Evolutionary conservation across 2,329 filamentous ascomycete species (phyloP), one percentile per base, ranked within the genome.

Genomic region (Cladobotryum protrusum): DNA sequence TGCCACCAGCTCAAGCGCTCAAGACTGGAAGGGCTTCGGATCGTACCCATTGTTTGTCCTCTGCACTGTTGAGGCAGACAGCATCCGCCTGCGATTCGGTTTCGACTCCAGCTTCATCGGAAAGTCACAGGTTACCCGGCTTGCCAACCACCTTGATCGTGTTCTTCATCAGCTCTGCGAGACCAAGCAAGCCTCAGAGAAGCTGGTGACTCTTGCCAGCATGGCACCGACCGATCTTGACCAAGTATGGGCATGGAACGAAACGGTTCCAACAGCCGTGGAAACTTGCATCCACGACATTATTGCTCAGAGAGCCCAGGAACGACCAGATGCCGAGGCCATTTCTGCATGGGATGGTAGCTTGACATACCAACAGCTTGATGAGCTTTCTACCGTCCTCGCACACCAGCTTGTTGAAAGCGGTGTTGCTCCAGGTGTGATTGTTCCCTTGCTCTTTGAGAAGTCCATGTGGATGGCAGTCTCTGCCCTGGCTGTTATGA

Each of bases 401-500:
- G 50, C 50, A 12, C 24, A 29, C 6, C 24, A 29, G 24, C 24
- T 29, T 8, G 24, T 29, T 8, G 24, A 29, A 29, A 29, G 17
- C 12, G 47, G 50, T 14, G 43, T 47, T 39, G 32, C 24, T n/a
- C 24, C 33, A 39, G 17, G 59, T 3, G 53, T 54, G 3, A 56
- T 65, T 5, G 59, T 67, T 5, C 63, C 62, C 0, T 48, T 67
- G 1, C 64, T 59, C 37, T 65, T 65, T 18, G 61, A 65, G 34
- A 68, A 67, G 50, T 66, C 64, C 0, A 53, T 53, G 15, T 63
- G 58, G 61, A 63, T 61, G 1, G 59, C 59, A 0, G 56, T 67
- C 1, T 59, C 58, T 2, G 57, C 68, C 32, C 51, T 68, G 49
- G 63, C 57, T 0, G 56, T 68, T 17, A 54, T 65, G 24, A 65